These are phyloP conservation scores for Dendrobium officinale DNA, from an alignment of 106 monocot species.

Conservation along the genomic window DNA sequence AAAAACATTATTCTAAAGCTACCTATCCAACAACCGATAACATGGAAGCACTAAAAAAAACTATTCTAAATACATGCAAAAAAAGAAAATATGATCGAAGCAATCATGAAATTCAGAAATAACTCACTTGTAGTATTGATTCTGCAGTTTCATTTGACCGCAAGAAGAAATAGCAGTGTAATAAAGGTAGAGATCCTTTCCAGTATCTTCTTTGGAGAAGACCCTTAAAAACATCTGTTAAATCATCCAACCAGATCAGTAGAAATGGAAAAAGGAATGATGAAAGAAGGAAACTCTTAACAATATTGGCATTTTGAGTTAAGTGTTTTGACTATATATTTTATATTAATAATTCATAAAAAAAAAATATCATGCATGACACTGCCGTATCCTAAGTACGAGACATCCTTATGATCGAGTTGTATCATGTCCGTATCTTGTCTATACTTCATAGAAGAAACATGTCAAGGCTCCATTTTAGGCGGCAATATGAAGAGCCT, in stretches of 20 bases:
- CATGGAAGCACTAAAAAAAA: neutral
- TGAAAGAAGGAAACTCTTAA: neutral
- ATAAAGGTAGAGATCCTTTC: constrained; percentile 73
- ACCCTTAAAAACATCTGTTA: constrained; percentile 80
- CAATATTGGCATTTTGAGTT: neutral
- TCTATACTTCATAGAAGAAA: too few species aligned
- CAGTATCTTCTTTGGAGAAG: constrained; percentile 69
- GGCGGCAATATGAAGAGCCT: too few species aligned
- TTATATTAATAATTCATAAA: neutral
- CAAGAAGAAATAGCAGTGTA: constrained; percentile 96
- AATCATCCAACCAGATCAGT: constrained; percentile 12
- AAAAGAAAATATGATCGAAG: neutral
- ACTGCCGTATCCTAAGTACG: too few species aligned
- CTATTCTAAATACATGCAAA: neutral
- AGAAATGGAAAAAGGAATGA: neutral
- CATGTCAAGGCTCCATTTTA: too few species aligned
- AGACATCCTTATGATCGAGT: too few species aligned
- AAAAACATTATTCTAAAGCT: neutral
- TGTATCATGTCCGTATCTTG: too few species aligned
- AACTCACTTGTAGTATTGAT: constrained; percentile 61
- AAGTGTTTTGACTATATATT: too few species aligned
- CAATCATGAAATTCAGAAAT: neutral
- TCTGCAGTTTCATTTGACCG: constrained; percentile 78
- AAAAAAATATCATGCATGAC: neutral
- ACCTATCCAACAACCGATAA: neutral